Conservation (phyloP, 2,329 filamentous ascomycete genomes). For the Exophiala aquamarina region DNA sequence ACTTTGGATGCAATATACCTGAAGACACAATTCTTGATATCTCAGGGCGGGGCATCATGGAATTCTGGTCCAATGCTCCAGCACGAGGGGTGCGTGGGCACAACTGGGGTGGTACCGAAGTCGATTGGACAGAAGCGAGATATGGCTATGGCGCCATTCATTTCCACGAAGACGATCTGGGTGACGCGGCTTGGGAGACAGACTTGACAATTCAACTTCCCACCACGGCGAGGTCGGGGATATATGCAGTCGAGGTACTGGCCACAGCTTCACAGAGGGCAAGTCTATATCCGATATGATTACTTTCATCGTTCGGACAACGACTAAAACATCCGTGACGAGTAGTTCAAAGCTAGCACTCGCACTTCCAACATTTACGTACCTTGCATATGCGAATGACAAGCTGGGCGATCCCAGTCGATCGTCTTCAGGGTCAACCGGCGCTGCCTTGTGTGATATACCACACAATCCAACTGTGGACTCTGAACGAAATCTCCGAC, state of each 20-base stretch:
- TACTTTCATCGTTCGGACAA: constrained; percentile 37
- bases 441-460: neutral
- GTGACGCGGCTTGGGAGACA: constrained; percentile 37
- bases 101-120: constrained; percentile 34
- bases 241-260: constrained; percentile 31
- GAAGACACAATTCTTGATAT: constrained; percentile 29
- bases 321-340: constrained; percentile 19
- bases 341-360: constrained; percentile 28
- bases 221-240: constrained; percentile 25
- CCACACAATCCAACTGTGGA: constrained; percentile 18
- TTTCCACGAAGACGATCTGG: constrained; percentile 40
- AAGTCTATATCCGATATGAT: constrained; percentile 30
- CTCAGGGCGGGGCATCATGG: constrained; percentile 30
- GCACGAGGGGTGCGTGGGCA: constrained; percentile 35
- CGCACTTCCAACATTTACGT: constrained; percentile 39
- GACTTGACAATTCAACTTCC: constrained; percentile 33
- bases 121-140: constrained; percentile 35
- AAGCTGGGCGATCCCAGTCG: constrained; percentile 35
- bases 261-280: constrained; percentile 5
- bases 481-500: constrained; percentile 30
- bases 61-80: constrained; percentile 34
- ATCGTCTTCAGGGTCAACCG: constrained; percentile 16
- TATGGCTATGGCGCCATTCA: constrained; percentile 40
- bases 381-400: constrained; percentile 42
- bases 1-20: constrained; percentile 10